Base-by-base conservation (phyloP, 164 flowering plant genomes). In the Echeveria elegans region DNA sequence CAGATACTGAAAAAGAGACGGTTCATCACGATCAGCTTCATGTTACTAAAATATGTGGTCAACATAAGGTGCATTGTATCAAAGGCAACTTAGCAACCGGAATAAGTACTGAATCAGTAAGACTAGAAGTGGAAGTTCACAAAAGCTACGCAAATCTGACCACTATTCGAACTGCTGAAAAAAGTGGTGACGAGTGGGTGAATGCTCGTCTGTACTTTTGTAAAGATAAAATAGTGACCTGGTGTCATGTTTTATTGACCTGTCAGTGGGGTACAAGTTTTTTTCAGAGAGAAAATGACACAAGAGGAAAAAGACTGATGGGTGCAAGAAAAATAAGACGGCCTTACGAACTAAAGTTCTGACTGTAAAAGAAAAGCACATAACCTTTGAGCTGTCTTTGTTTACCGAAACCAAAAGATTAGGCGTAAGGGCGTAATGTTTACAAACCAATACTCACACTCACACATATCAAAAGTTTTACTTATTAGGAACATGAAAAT, bases 1-100 rank as follows among this genome's bases (percentile, higher is more conserved):
- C 98, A 92, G 32, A 81, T 89, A 86, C 98, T 89, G 82, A 23
- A 66, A 71, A 56, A 23, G 5, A 48, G 63, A 3, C 7, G 37
- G 37, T 7, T 34, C 7, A 34, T 34, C 7, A 34, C 37, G 37
- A 34, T 34, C 37, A 34, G 5, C 37, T 34, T 34, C 7, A 3
- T 3, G 37, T 34, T 34, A 34, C 3, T 34, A 34, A 34, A 7
- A 34, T 7, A 34, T 7, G 7, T 3, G 37, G 3, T 34, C 37
- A 34, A 7, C 37, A 34, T 34, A n/a, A n/a, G n/a, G n/a, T n/a
- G n/a, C n/a, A n/a, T n/a, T n/a, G n/a, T n/a, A n/a, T n/a, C n/a
- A n/a, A n/a, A n/a, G n/a, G n/a, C n/a, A n/a, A n/a, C n/a, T n/a
- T n/a, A n/a, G n/a, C n/a, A n/a, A n/a, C n/a, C n/a, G n/a, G 7